Base-by-base conservation (phyloP, 352 stramenopile genomes). In the Albugo laibachii region DNA sequence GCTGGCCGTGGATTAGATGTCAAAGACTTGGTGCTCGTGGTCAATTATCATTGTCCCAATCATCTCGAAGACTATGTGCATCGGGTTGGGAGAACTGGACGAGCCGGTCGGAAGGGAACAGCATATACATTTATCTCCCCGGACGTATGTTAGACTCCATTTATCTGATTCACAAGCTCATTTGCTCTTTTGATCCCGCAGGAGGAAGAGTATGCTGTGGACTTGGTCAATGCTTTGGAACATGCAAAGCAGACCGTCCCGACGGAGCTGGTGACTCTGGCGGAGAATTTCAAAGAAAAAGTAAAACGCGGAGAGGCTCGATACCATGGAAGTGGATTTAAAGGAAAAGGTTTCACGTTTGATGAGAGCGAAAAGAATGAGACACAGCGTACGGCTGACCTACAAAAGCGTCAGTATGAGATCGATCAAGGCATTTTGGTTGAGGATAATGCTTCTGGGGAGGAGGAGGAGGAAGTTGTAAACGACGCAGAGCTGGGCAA, bases 21-120 rank as follows among this genome's bases (percentile, higher is more conserved):
- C 31, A 95, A 97, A 41, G 91, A 97, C 45, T 82, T 97, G 47
- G 71, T 93, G 35, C 93, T 97, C 54, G 96, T 99, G 27, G 96
- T 99, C 57, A 99, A 99, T 69, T 99, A 97, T 58, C 94, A 97
- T 44, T 96, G 87, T 44, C 96, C 96, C 0, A 99, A 99, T 60
- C 95, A 99, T 61, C 67, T 99, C 40, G 96, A 99, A 75, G 95
- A 98, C 54, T 99, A 99, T 54, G 94, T 99, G 1, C 96, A 99
- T 69, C 86, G 96, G 27, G 93, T 99, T 3, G 95, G 95, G 6
- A 64, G 95, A 46, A 99, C 95, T 16, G 95, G 94, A 13, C 69
- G 95, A 46, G 95, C 94, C 45, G 88, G 87, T 6, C 75, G 92
- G 11, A 96, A 96, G 55, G 95, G 95, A 43, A 97, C 94, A n/a